Base-by-base conservation (phyloP, 352 stramenopile species). In the Elongisporangium anandrum region DNA sequence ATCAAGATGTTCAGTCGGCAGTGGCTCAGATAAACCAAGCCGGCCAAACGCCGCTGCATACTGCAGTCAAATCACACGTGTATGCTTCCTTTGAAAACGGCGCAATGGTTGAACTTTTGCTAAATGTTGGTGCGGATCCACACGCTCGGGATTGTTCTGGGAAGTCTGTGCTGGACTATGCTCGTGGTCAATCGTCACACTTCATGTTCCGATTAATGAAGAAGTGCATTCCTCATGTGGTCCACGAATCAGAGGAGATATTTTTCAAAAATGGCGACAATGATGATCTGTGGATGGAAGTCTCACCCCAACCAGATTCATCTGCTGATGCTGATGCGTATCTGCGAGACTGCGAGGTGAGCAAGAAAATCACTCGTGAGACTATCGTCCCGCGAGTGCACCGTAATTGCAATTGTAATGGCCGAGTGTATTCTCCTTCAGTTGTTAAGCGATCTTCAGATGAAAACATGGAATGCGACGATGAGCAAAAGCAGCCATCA, bases 41-140 rank as follows among this genome's bases (percentile, higher is more conserved):
- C 9, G 79, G 81, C 0, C 65, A 85, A 53, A 87, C 79, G 0
- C 72, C 69, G 1, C 60, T 88, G 24, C 84, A 92, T 51, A 63
- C 87, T 23, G 79, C 75, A n/a, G 70, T 93, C 7, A 73, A 85
- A 38, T 77, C 84, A 15, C 62, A 80, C 6, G 57, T 64, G 21
- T 86, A 82, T 45, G 79, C 76, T 1, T 91, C 84, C 0, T 88
- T 81, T 62, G 84, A 93, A 56, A 93, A 90, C 51, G 70, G 66
- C 0, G 39, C 55, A 10, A 60, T 93, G 7, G 48, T 90, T 21
- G 56, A 75, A 8, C 61, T 88, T 16, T 61, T 93, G 1, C 38
- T 90, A 8, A 57, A 70, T 9, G 65, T 61, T 13, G 79, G 80
- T 21, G 79, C 68, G 1, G 70, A 59, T 22, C 34, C 88, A 6